A percentile compares a stretch with the other conserved stretches of the same genome.
Conservation (phyloP, 1,284 basidiomycete species). For the Ustilago curta region DNA sequence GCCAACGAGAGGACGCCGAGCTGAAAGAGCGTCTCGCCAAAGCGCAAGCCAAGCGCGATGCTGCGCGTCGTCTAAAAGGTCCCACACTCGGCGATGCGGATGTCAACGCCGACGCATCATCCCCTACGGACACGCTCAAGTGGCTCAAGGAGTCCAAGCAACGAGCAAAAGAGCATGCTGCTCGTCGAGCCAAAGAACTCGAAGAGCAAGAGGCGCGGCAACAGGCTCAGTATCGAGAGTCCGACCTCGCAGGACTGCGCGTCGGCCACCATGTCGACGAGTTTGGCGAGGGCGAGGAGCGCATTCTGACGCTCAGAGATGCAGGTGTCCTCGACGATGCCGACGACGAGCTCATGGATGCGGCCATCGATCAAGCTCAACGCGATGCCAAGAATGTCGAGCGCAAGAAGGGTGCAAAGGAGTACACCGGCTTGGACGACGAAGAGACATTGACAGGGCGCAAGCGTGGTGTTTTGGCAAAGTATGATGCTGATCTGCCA, state of each 20-base stretch:
- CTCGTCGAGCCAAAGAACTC: slow-evolving; percentile 86
- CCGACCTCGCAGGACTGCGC: slow-evolving; percentile 89
- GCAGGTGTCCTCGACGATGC: slow-evolving; percentile 89
- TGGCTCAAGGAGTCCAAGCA: slow-evolving; percentile 92
- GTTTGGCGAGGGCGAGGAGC: slow-evolving; percentile 85
- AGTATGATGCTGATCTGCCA: slow-evolving; percentile 91
- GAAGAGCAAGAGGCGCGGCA: slow-evolving; percentile 76
- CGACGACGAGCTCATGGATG: slow-evolving; percentile 98
- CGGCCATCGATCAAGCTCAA: slow-evolving; percentile 89
- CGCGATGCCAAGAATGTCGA: slow-evolving; percentile 81
- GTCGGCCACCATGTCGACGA: slow-evolving; percentile 91
- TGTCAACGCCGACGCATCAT: slow-evolving; percentile 55
- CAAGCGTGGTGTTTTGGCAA: slow-evolving; percentile 85
- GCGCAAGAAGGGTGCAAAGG: slow-evolving; percentile 85
- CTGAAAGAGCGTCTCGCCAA: slow-evolving; percentile 69
- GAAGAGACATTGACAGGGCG: slow-evolving; percentile 79
- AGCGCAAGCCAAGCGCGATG: slow-evolving; percentile 85
- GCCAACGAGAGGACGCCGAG: slow-evolving; percentile 78
- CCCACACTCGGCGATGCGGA: slow-evolving; percentile 81
- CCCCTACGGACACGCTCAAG: slow-evolving; percentile 75
- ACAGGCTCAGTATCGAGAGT: slow-evolving; percentile 75
- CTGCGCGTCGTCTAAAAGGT: slow-evolving; percentile 88
- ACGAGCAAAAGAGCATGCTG: slow-evolving; percentile 81
- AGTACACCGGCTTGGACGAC: slow-evolving; percentile 96
- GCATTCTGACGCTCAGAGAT: slow-evolving; percentile 96